Evolutionary conservation across 441 rosid species (phyloP).

Genomic region (Populus trichocarpa): DNA sequence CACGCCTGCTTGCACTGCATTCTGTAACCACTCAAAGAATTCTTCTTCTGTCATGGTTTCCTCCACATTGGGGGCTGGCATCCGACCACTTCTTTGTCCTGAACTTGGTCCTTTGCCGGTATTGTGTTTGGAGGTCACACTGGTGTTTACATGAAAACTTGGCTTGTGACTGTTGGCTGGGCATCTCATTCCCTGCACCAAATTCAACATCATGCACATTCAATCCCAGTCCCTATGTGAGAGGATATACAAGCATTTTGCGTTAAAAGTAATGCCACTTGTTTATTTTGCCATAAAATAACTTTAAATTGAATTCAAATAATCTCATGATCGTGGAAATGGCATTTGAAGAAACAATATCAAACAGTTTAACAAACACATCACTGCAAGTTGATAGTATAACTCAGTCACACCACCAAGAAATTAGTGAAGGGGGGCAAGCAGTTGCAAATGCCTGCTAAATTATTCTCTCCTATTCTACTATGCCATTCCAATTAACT

Average conservation of each 20-base stretch:
- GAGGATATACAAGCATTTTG: neutral
- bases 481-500: neutral
- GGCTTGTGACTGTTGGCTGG: slow-evolving; percentile 93
- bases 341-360: neutral
- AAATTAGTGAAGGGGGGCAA: neutral
- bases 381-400: neutral
- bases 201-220: slow-evolving; percentile 19
- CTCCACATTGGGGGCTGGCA: slow-evolving; percentile 60
- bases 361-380: neutral
- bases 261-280: neutral
- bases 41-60: slow-evolving; percentile 93
- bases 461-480: neutral
- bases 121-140: slow-evolving; percentile 49
- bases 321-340: neutral
- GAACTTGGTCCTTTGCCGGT: slow-evolving; percentile 53
- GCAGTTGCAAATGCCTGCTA: neutral
- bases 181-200: slow-evolving; percentile 92
- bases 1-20: slow-evolving; percentile 70
- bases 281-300: neutral
- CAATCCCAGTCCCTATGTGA: neutral
- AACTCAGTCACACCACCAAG: neutral
- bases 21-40: slow-evolving; percentile 83
- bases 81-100: slow-evolving; percentile 54
- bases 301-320: neutral
- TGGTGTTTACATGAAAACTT: slow-evolving; percentile 89